phyloP scores from a whole-genome alignment of 345 rosid species.

The Aegle marmelos region DNA sequence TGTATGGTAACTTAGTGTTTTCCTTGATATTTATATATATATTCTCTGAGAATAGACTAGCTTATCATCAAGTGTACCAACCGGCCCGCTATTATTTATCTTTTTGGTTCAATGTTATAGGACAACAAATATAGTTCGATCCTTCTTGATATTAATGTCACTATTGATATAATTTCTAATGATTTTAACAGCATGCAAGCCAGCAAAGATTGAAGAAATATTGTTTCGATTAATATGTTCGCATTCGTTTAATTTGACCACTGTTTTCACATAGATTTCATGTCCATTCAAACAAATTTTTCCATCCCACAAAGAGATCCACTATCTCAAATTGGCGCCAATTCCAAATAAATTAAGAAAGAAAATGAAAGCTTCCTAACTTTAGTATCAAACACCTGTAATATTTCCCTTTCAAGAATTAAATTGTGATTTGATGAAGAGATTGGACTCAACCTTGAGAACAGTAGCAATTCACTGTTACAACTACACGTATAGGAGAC shows the following conservation, averaged over 20 bases:
- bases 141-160: neutral
- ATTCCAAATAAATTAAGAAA: neutral
- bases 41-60: neutral
- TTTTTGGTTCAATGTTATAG: too few relatives aligned
- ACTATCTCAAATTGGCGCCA: neutral
- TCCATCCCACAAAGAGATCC: neutral
- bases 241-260: neutral
- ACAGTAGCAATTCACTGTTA: neutral
- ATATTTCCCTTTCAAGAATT: neutral
- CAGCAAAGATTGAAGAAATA: neutral
- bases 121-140: neutral
- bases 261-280: neutral
- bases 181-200: neutral
- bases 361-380: slow-evolving; percentile 5
- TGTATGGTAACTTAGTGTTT: too few relatives aligned
- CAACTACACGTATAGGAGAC: neutral
- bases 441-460: neutral
- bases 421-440: neutral
- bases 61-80: neutral
- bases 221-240: neutral
- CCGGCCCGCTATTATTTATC: neutral
- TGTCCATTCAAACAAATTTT: neutral
- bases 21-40: too few relatives aligned
- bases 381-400: neutral
- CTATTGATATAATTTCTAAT: neutral